Conservation (phyloP, 139 green algal genomes). For the Protoeuglena noctilucae region DNA sequence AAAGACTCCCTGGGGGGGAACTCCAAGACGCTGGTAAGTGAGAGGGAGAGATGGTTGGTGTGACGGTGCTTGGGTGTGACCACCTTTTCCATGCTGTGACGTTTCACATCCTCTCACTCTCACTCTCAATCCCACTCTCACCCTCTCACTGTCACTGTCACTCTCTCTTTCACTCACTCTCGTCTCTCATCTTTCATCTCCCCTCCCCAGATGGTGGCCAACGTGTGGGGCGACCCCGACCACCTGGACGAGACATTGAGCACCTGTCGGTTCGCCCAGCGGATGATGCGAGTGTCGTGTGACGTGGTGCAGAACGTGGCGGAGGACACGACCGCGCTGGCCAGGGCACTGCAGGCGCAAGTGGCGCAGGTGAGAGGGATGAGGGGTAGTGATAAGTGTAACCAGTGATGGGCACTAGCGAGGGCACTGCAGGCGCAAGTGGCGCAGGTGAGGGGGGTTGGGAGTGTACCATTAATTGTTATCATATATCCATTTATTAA, state of each 20-base stretch:
- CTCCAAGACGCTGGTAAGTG: constrained; percentile 1
- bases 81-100: no score
- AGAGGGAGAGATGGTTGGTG: no score
- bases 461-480: no score
- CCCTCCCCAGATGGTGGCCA: constrained; percentile 55
- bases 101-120: no score
- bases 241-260: constrained; percentile 21
- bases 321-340: not conserved
- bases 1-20: constrained; percentile 13
- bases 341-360: not conserved
- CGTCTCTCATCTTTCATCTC: no score
- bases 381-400: no score
- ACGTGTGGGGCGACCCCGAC: constrained; percentile 33
- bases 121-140: no score
- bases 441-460: not conserved
- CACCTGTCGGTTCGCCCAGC: constrained; percentile 21
- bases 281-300: constrained; percentile 12
- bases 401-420: no score
- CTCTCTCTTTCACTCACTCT: no score
- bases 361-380: not conserved
- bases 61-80: no score
- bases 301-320: constrained; percentile 11
- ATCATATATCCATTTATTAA: no score
- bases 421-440: not conserved
- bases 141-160: no score